A percentile compares a stretch with the other conserved stretches of the same genome.
Evolutionary conservation across 106 monocot genomes (phyloP).

Genomic region (Dendrobium huoshanense): DNA sequence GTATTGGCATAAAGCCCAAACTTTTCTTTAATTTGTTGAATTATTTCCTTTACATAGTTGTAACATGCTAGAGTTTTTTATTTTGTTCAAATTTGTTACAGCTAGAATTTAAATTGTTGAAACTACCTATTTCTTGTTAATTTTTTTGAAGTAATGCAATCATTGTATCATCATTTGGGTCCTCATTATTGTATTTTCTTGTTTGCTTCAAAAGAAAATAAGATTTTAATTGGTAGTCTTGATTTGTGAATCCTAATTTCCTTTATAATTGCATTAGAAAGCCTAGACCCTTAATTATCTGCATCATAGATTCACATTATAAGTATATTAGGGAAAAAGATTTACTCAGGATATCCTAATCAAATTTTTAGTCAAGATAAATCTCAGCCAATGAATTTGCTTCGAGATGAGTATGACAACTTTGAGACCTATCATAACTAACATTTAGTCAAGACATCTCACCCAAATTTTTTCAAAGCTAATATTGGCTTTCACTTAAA

Average conservation of each 20-base stretch:
- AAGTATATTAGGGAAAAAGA: no score
- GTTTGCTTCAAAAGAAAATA: not conserved
- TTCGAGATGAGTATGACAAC: no score
- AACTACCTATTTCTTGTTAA: not conserved
- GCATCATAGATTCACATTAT: not conserved
- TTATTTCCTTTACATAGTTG: no score
- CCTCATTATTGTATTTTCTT: not conserved
- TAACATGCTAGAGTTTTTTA: no score
- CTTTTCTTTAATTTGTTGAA: no score
- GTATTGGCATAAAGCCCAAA: no score
- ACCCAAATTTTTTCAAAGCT: not conserved
- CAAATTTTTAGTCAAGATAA: no score
- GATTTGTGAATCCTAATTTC: not conserved
- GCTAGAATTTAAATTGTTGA: not conserved
- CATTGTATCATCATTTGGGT: not conserved
- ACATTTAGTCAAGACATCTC: no score
- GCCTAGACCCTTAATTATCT: not conserved
- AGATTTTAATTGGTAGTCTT: not conserved
- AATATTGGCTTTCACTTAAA: not conserved
- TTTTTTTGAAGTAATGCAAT: not conserved
- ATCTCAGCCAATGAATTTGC: no score
- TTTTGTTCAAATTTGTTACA: not conserved
- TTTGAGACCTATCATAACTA: no score
- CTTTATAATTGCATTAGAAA: not conserved
- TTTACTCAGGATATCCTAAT: no score